Evolutionary conservation across 129 eudicot genomes (phyloP).

Genomic region (Tagetes patula): DNA sequence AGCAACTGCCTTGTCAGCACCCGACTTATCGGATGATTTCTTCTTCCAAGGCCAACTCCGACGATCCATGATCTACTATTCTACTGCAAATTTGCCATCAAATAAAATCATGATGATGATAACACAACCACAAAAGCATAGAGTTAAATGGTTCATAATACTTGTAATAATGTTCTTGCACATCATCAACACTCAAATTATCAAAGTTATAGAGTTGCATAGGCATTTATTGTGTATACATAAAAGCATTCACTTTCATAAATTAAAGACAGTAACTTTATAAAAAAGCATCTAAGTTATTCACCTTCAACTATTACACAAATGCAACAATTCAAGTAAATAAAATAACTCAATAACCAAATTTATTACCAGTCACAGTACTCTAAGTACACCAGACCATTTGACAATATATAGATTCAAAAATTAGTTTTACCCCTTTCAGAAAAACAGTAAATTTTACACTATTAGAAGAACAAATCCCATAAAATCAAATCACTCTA

Average conservation of each 20-base stretch:
- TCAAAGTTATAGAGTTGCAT: conserved; percentile 19
- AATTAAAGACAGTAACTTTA: conserved; percentile 13
- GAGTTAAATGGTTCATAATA: not conserved
- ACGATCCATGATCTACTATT: conserved; percentile 59
- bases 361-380: conserved; percentile 3
- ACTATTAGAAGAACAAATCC: conserved; percentile 5
- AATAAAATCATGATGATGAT: no score
- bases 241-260: conserved; percentile 29
- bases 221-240: conserved; percentile 25
- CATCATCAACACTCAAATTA: conserved; percentile 20
- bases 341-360: conserved; percentile 7
- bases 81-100: conserved; percentile 16
- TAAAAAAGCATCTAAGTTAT: conserved; percentile 1
- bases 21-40: conserved; percentile 81
- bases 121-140: not conserved
- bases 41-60: conserved; percentile 99
- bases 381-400: not conserved
- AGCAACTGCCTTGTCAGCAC: conserved; percentile 55
- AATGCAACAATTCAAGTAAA: conserved; percentile 18
- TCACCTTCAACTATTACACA: conserved; percentile 17
- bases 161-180: conserved; percentile 8
- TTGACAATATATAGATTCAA: conserved; percentile 1
- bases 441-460: not conserved
- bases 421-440: conserved; percentile 2
- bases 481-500: conserved; percentile 10